Conservation (phyloP, 306 rosid genomes). For the Cucumis sativus region DNA sequence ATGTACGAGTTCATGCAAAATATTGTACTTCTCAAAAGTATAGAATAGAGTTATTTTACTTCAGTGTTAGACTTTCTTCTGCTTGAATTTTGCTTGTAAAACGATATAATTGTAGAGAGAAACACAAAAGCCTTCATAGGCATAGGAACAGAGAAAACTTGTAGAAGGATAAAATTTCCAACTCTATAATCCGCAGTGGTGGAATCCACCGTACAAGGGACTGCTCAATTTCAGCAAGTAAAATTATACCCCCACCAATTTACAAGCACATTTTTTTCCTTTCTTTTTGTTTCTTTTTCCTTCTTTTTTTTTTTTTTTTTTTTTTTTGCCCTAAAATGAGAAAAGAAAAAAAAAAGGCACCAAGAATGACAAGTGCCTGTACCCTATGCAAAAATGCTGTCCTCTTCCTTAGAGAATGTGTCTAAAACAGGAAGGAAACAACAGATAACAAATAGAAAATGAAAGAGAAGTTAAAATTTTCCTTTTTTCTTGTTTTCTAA, state of each 20-base stretch:
- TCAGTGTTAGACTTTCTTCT: background rate
- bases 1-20: background rate
- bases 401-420: constrained; percentile 21
- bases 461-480: constrained; percentile 14
- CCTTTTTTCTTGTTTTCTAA: constrained; percentile 13
- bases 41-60: background rate
- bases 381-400: constrained; percentile 50
- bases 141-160: background rate
- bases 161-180: constrained; percentile 16
- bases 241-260: constrained; percentile 71
- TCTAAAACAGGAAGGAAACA: constrained; percentile 13
- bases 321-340: constrained; percentile 16
- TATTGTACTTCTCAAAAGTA: background rate
- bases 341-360: constrained; percentile 16
- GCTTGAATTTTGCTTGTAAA: background rate
- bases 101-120: background rate
- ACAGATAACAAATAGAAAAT: constrained; percentile 5
- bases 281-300: background rate
- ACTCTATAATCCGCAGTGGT: constrained; percentile 45
- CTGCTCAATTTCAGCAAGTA: constrained; percentile 29
- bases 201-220: constrained; percentile 59
- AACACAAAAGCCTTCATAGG: background rate
- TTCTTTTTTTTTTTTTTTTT: background rate
- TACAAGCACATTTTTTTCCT: constrained; percentile 29
- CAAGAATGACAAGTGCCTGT: constrained; percentile 30